phyloP scores from a whole-genome alignment of 164 flowering plant species.

The Magnolia officinalis region DNA sequence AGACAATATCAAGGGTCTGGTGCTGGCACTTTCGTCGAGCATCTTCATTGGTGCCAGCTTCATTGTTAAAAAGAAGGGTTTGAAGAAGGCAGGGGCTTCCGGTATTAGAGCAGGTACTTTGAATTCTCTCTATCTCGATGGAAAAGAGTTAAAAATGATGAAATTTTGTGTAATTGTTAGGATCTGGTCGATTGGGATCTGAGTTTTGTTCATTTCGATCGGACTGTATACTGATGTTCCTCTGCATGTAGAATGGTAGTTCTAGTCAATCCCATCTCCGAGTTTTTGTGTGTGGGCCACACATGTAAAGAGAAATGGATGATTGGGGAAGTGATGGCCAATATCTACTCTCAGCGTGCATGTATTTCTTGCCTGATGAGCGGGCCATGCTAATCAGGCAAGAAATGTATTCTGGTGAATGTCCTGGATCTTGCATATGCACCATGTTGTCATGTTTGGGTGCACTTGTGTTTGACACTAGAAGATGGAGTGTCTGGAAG shows the following conservation, averaged over 20 bases:
- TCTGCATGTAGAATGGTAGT: background rate
- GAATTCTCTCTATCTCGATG: background rate
- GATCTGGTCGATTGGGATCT: background rate
- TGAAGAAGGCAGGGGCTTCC: conserved; percentile 72
- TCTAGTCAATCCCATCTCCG: background rate
- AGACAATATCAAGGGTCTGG: conserved; percentile 69
- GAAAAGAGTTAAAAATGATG: background rate
- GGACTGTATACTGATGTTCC: background rate
- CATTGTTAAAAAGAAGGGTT: conserved; percentile 78
- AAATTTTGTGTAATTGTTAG: background rate
- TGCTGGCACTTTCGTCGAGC: conserved; percentile 66
- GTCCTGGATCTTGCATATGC: too few relatives aligned
- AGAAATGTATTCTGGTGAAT: too few relatives aligned
- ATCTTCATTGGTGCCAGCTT: conserved; percentile 77
- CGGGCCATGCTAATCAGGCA: too few relatives aligned
- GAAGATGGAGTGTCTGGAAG: too few relatives aligned
- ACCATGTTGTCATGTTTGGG: too few relatives aligned
- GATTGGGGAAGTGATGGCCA: too few relatives aligned
- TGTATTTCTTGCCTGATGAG: too few relatives aligned
- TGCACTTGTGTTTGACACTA: too few relatives aligned
- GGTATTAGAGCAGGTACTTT: conserved; percentile 65
- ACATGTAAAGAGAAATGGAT: too few relatives aligned
- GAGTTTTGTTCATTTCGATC: background rate
- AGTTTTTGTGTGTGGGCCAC: too few relatives aligned
- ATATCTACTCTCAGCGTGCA: too few relatives aligned